Percentiles rank a stretch among this genome's conserved stretches.
phyloP scores from a whole-genome alignment of 116 monocot species.

The Cymodocea nodosa region DNA sequence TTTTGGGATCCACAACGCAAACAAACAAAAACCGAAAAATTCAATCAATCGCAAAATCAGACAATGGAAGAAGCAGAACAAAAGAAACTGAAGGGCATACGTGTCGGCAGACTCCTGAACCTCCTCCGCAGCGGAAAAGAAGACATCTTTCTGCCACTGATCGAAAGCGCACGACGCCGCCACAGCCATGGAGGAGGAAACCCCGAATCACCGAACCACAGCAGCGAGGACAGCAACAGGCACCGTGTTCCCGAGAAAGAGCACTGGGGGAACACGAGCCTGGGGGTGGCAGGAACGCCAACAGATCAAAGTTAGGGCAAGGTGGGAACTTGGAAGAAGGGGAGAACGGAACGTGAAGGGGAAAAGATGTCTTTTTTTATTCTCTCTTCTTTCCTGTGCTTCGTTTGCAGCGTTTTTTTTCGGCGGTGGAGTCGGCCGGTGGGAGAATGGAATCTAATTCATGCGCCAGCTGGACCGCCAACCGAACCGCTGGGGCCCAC shows the following conservation, averaged over 20 bases:
- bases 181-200: slow-evolving; percentile 6
- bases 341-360: no score
- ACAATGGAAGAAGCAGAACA: slow-evolving; percentile 2
- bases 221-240: neutral
- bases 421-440: no score
- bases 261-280: neutral
- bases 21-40: neutral
- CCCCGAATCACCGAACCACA: neutral
- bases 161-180: slow-evolving; percentile 30
- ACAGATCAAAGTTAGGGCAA: neutral
- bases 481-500: no score
- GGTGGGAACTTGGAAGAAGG: no score
- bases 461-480: no score
- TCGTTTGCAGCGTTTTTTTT: no score
- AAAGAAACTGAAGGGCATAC: slow-evolving; percentile 9
- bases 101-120: slow-evolving; percentile 50
- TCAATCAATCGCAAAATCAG: neutral
- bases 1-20: neutral
- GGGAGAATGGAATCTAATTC: no score
- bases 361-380: no score
- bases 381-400: no score
- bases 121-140: slow-evolving; percentile 55
- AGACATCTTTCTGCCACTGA: slow-evolving; percentile 53
- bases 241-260: neutral
- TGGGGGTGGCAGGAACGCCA: neutral